Evolutionary conservation across 225 moss, liverwort and hornwort genomes (phyloP).

Genomic region (Polytrichum formosum): DNA sequence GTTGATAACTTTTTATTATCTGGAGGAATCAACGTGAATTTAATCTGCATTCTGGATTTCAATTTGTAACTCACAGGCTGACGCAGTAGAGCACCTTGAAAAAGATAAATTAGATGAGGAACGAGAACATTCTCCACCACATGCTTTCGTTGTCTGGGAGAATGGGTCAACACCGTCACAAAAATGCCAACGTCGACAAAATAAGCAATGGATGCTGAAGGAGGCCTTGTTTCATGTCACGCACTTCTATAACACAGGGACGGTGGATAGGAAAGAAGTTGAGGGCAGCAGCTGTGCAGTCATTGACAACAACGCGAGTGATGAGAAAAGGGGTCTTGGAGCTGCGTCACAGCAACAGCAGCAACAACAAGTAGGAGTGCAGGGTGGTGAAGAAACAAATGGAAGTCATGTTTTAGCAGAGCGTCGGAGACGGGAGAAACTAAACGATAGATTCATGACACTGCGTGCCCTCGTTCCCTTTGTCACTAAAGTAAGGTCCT

Average conservation of each 20-base stretch:
- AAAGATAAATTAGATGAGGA: conserved; percentile 16
- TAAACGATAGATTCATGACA: conserved; percentile 83
- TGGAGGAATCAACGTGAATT: too few relatives aligned
- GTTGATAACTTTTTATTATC: too few relatives aligned
- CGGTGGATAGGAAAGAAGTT: conserved; percentile 41
- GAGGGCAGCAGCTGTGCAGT: conserved; percentile 22
- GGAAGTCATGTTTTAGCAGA: conserved; percentile 91
- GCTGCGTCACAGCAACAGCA: conserved; percentile 37
- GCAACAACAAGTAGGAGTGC: conserved; percentile 36
- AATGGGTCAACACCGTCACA: conserved; percentile 13
- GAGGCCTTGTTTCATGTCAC: conserved; percentile 62
- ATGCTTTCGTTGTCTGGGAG: conserved; percentile 68
- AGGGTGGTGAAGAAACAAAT: conserved; percentile 70
- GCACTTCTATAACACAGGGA: conserved; percentile 36
- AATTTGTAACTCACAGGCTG: conserved; percentile 23
- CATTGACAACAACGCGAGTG: conserved; percentile 9
- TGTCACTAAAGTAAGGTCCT: conserved; percentile 68
- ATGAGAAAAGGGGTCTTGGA: conserved; percentile 21
- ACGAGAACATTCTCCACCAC: conserved; percentile 9
- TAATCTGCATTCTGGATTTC: not conserved
- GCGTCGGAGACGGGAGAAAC: conserved; percentile 82
- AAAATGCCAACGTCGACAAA: conserved; percentile 22
- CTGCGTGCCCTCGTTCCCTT: conserved; percentile 89
- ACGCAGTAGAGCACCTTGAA: conserved; percentile 11
- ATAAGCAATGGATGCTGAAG: conserved; percentile 67